Evolutionary conservation across 768 basidiomycete genomes (phyloP), one percentile per base, ranked within the genome.

Genomic region (Pulveroboletus sp.): DNA sequence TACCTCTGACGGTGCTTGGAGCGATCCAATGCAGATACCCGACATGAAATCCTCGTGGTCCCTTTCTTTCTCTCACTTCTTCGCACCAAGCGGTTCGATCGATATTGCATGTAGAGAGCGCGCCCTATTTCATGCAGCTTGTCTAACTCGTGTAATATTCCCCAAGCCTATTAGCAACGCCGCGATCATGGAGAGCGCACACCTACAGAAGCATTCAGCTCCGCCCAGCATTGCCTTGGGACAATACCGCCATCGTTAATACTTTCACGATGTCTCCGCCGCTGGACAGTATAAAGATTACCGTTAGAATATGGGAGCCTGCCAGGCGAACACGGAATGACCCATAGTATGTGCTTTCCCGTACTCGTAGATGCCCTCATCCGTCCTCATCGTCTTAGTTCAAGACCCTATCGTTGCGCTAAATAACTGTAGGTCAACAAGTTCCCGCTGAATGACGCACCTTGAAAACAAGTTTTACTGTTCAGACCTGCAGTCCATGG

Each of bases 401-500:
- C 55, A 59, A 65, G 69, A 53, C 26, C 59, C 64, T 28, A 67
- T 64, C 26, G 68, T 67, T 33, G 59, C 53, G 32, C 58, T 77
- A 4, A 76, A 76, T 61, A 75, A 76, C 54, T 71, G 75, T 75
- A 57, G 44, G 72, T 40, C 37, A 39, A 31, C 18, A 37, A 8
- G 21, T 27, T 43, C 43, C 41, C 13, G 40, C 24, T 21, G 6
- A 44, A 30, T 32, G 33, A 46, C 1, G 26, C 37, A 11, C 27
- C 13, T 39, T 44, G 27, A 24, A 47, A 48, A 30, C 6, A 26
- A 14, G 0, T n/a, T 15, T 48, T 46, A 18, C 28, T 36, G 27
- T 47, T 7, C 42, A 85, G 84, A 81, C 64, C 70, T 87, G 24
- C 82, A 84, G 61, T 67, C 65, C n/a, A 67, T 62, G 36, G 69